Base-by-base conservation (phyloP, 2,329 filamentous ascomycete genomes). In the Pleoardoris graminearum region DNA sequence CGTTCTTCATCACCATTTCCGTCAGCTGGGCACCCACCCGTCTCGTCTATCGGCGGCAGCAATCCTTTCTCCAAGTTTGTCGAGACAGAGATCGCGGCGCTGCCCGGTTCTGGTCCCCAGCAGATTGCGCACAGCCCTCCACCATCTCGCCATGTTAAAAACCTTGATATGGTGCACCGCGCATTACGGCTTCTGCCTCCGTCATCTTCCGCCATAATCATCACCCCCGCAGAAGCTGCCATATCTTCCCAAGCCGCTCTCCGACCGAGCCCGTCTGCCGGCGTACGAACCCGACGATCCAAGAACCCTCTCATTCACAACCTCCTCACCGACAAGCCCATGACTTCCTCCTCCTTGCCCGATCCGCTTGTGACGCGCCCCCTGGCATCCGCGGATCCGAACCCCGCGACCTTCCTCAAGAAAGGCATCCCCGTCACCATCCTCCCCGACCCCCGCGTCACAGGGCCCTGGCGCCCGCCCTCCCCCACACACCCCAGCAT, bases 271-370 rank as follows among this genome's bases (percentile, higher is more conserved):
- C 39, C 66, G 55, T 49, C 67, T 48, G 54, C 77, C 5, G 78
- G 80, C 44, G 78, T 85, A 53, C 78, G 78, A 51, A 85, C 82
- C 48, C 79, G 82, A 71, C 76, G 81, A 72, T 82, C 85, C 51
- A 83, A 83, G 66, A 99, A 99, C 64, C 91, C 92, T 0, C 79
- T 99, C 1, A 94, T 99, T 39, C 91, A 99, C 74, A 97, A 97
- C 65, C 84, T 99, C 1, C 82, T 99, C 8, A 99, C 94, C 1
- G 94, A 99, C 75, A 95, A 96, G 66, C 93, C 94, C 0, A 83
- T 92, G 12, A 88, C 91, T 59, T 97, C 94, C 1, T 94, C 94
- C 1, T 99, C 94, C 0, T 79, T 99, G 0, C 94, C 94, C 0
- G 80, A 86, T 57, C 50, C 66, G 0, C 64, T 64, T 17, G 49